Base-by-base conservation (phyloP, 2,329 filamentous ascomycete species). In the Fusarium redolens region DNA sequence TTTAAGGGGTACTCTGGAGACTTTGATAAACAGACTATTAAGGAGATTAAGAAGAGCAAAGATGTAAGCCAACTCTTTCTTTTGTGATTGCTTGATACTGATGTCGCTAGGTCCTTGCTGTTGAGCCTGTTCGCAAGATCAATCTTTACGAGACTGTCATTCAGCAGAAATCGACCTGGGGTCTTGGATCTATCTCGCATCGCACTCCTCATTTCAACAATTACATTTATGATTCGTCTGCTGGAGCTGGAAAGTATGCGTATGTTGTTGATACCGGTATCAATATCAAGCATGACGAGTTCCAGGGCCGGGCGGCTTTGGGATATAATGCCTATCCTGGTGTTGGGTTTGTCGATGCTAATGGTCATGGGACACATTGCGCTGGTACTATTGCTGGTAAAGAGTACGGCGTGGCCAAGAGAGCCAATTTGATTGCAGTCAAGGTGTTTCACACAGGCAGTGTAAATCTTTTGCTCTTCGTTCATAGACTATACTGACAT, bases 261-360 rank as follows among this genome's bases (percentile, higher is more conserved):
- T 90, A 90, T 76, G 79, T 90, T 57, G 79, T 90, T 61, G 88
- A 90, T 77, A 88, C 86, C 0, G 88, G 88, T 41, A 85, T 90
- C 58, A 81, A 83, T 45, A 82, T 79, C 25, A 63, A 76, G 9
- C 88, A 90, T 74, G 40, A 77, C 59, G 81, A 86, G 48, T 86
- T 86, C 51, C 82, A 82, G 51, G 82, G 82, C 14, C 83, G 85
- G 14, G 85, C 84, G 37, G 77, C 72, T 25, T 80, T 78, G 38
- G 82, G 82, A 7, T 80, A 78, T 64, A 84, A 82, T 45, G 81
- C 79, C 22, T 71, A 79, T 13, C 78, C 77, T 57, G 79, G 80
- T 57, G 76, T 74, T 43, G 77, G 80, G 51, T 78, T 78, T 58
- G 73, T 76, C 37, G 81, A 86, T 76, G 74, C 65, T 7, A 77